These are phyloP conservation scores for Obelidium mucronatum DNA, from an alignment of 192 early-diverging fungal species.

Conservation along the genomic window DNA sequence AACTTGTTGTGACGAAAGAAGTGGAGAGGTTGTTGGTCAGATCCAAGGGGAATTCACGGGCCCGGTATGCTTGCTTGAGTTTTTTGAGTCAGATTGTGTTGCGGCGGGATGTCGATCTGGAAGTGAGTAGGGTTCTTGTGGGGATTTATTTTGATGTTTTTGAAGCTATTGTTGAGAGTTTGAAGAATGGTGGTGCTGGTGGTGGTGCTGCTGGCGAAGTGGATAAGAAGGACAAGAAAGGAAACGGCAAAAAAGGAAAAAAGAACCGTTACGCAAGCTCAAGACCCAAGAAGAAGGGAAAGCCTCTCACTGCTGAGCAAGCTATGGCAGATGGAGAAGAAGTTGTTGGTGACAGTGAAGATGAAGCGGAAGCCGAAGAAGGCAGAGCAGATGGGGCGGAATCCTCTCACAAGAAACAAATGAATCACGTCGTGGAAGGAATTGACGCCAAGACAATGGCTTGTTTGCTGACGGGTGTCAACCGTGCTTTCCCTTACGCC, in stretches of 20 bases:
- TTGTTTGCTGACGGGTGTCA: conserved; percentile 92
- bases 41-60: conserved; percentile 66
- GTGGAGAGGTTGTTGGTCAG: conserved; percentile 88
- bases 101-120: conserved; percentile 66
- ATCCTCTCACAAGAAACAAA: background rate
- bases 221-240: conserved; percentile 51
- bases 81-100: conserved; percentile 93
- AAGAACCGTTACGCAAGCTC: conserved; percentile 13
- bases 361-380: conserved; percentile 54
- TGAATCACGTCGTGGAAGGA: conserved; percentile 55
- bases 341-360: conserved; percentile 20
- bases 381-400: conserved; percentile 45
- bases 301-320: conserved; percentile 27
- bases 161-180: conserved; percentile 72
- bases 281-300: conserved; percentile 32
- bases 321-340: conserved; percentile 8
- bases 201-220: conserved; percentile 22
- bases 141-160: conserved; percentile 94
- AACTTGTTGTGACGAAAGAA: conserved; percentile 83
- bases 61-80: conserved; percentile 91
- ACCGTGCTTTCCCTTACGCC: conserved; percentile 92
- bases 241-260: conserved; percentile 19
- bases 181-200: background rate
- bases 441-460: conserved; percentile 86
- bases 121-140: conserved; percentile 83